Base-by-base conservation (phyloP, 2,329 filamentous ascomycete species). In the Fusarium setosum region DNA sequence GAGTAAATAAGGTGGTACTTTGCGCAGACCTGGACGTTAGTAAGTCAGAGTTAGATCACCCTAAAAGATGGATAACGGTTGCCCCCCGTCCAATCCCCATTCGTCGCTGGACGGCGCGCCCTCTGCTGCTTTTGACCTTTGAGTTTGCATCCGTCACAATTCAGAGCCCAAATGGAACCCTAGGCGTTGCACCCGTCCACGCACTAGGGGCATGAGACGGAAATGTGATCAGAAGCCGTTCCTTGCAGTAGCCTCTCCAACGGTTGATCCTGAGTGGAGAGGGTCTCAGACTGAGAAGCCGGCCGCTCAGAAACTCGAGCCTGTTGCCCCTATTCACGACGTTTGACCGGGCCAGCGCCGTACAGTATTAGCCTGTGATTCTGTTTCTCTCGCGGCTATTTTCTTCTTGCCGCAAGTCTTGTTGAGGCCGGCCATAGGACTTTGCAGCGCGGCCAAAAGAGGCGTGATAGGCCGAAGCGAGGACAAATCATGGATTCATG, bases 161-260 rank as follows among this genome's bases (percentile, higher is more conserved):
- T 54, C 55, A 32, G 49, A 50, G 51, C 51, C 61, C 50, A 40
- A 60, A 66, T 35, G 47, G 40, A 48, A 34, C 47, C 40, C 42
- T 51, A 56, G 63, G 50, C 41, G 41, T 51, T 48, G 53, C 56
- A 41, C 48, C 65, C 42, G 51, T 41, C 18, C 23, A 26, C 50
- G 48, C 61, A 59, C 58, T 65, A 68, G 54, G 45, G 54, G 45
- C 49, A 71, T 37, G 57, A 61, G 50, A 52, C 45, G 56, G 48
- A 57, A 71, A 61, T 62, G 50, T 59, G 57, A 63, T 59, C 59
- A 64, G 44, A 59, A 26, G 31, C 44, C 32, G 52, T 63, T 59
- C 67, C 65, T 69, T 65, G 60, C 65, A 72, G 58, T 63, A 70
- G 55, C 61, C 47, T 59, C 53, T 69, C 31, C 65, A 72, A 63